These are phyloP conservation scores for Solanum chacoense DNA, from an alignment of 305 asterid species.

Conservation along the genomic window DNA sequence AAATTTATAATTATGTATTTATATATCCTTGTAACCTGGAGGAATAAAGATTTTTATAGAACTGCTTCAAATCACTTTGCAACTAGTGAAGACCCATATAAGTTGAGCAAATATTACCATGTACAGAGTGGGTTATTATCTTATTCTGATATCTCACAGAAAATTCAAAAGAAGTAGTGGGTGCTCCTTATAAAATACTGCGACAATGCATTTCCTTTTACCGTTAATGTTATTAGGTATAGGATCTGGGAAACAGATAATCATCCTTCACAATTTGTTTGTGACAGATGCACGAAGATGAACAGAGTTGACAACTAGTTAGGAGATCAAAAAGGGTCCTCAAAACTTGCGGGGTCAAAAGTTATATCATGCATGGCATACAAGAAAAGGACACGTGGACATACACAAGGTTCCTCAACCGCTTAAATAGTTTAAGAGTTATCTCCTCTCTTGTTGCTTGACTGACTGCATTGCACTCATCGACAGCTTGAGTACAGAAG, in stretches of 20 bases:
- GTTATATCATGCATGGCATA: neutral
- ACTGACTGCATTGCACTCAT: slow-evolving; percentile 40
- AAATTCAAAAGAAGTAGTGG: neutral
- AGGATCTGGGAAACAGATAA: neutral
- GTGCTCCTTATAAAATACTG: neutral
- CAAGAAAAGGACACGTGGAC: slow-evolving; percentile 19
- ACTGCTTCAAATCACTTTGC: neutral
- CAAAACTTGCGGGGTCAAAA: neutral
- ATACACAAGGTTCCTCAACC: slow-evolving; percentile 81
- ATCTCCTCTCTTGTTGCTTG: slow-evolving; percentile 66
- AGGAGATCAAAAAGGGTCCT: neutral
- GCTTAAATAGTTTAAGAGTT: slow-evolving; percentile 51
- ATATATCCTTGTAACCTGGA: neutral
- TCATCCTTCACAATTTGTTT: neutral
- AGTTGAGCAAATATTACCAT: neutral
- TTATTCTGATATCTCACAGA: neutral
- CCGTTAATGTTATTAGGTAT: neutral
- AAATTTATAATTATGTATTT: neutral
- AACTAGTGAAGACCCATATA: neutral
- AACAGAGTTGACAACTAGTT: neutral
- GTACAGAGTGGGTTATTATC: neutral
- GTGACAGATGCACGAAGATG: neutral
- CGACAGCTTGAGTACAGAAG: slow-evolving; percentile 59
- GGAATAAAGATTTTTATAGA: neutral
- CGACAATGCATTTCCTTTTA: neutral